Evolutionary conservation across 1,284 basidiomycete genomes (phyloP).

Genomic region (Cutaneotrichosporon spelunceum): DNA sequence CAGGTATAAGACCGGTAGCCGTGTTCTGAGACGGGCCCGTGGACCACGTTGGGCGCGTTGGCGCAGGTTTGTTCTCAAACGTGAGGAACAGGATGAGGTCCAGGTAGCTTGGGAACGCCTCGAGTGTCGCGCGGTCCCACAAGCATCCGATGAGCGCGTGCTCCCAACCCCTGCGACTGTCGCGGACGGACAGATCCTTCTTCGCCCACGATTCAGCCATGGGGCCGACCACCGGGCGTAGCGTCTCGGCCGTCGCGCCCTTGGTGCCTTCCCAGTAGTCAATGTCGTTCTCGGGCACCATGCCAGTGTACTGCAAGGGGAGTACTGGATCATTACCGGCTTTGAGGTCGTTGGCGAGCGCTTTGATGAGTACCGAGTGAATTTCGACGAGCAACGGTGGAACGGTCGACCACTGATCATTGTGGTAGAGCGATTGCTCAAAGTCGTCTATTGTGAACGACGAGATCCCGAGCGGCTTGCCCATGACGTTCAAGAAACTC

Average conservation of each 20-base stretch:
- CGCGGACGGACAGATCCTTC: constrained; percentile 37
- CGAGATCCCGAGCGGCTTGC: constrained; percentile 87
- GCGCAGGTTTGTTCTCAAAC: constrained; percentile 56
- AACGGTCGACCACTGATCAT: constrained; percentile 60
- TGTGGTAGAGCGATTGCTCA: constrained; percentile 80
- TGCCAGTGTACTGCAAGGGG: constrained; percentile 34
- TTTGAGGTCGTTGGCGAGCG: constrained; percentile 67
- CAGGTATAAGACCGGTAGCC: constrained; percentile 37
- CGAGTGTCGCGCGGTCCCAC: constrained; percentile 78
- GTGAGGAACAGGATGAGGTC: constrained; percentile 71
- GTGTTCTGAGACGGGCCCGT: constrained; percentile 42
- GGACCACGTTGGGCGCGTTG: constrained; percentile 49
- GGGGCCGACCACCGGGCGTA: constrained; percentile 38
- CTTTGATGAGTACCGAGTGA: constrained; percentile 83
- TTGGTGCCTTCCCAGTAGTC: constrained; percentile 50
- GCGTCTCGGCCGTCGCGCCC: constrained; percentile 47
- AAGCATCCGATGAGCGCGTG: constrained; percentile 78
- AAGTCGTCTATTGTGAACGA: constrained; percentile 90
- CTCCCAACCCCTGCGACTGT: constrained; percentile 62
- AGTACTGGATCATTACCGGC: constrained; percentile 35
- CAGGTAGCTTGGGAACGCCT: constrained; percentile 70
- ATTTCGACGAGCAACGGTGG: constrained; percentile 80
- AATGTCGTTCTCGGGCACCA: constrained; percentile 36
- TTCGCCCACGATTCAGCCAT: constrained; percentile 35
- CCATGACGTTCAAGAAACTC: constrained; percentile 89